Evolutionary conservation across 768 basidiomycete species (phyloP).

Genomic region (Pleurotus pulmonarius): DNA sequence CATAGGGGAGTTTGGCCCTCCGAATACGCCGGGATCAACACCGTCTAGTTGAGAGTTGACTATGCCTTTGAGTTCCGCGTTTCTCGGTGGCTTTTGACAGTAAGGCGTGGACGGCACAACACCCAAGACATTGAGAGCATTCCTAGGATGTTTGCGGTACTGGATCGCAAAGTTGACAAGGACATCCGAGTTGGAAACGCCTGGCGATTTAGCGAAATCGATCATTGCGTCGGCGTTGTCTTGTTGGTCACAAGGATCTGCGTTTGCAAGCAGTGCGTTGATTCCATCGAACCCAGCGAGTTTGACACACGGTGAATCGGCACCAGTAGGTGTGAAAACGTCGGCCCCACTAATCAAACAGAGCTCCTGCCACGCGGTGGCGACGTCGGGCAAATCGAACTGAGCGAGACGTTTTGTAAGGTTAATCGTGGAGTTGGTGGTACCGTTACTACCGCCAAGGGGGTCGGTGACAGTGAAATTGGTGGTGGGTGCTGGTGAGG

Average conservation of each 20-base stretch:
- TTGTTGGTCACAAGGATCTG: constrained; percentile 47
- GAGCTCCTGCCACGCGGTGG: constrained; percentile 40
- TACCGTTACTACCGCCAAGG: constrained; percentile 2
- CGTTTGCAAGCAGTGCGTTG: constrained; percentile 40
- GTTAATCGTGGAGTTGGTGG: constrained; percentile 4
- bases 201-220: constrained; percentile 42
- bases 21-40: constrained; percentile 39
- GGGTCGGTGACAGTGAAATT: constrained; percentile 2
- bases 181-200: constrained; percentile 32
- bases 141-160: constrained; percentile 40
- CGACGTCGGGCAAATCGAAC: constrained; percentile 31
- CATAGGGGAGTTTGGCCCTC: constrained; percentile 36
- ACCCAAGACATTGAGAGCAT: constrained; percentile 38
- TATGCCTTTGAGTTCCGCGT: constrained; percentile 36
- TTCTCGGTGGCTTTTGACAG: constrained; percentile 36
- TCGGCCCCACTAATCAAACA: constrained; percentile 39
- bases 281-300: constrained; percentile 36
- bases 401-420: constrained; percentile 21
- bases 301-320: constrained; percentile 31
- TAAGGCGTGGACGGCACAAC: constrained; percentile 42
- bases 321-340: constrained; percentile 24
- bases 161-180: constrained; percentile 39
- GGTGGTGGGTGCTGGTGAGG: not conserved
- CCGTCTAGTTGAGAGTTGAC: constrained; percentile 39
- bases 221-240: constrained; percentile 47